Evolutionary conservation across 441 rosid genomes (phyloP).

Genomic region (Adansonia gregorii): DNA sequence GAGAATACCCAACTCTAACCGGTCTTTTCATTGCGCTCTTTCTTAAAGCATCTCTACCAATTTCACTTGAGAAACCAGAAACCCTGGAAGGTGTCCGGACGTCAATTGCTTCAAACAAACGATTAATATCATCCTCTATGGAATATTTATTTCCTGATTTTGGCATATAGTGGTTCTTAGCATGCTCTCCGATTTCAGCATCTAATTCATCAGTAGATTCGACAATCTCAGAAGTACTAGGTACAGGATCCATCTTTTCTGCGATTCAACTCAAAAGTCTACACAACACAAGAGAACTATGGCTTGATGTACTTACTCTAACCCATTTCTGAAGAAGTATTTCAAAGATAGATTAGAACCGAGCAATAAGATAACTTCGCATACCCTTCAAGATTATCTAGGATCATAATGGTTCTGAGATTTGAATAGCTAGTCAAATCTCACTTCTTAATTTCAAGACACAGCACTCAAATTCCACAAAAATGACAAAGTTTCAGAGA

Average conservation of each 20-base stretch:
- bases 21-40: constrained; percentile 83
- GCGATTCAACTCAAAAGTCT: constrained; percentile 30
- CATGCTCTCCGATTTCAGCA: constrained; percentile 36
- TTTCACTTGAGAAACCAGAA: constrained; percentile 34
- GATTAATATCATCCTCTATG: constrained; percentile 74
- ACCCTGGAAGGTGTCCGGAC: constrained; percentile 49
- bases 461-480: constrained; percentile 37
- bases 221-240: constrained; percentile 59
- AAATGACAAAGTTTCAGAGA: constrained; percentile 10
- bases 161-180: constrained; percentile 33
- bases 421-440: constrained; percentile 25
- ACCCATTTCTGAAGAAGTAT: constrained; percentile 50
- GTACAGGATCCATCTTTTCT: constrained; percentile 43
- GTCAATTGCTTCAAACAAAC: constrained; percentile 72
- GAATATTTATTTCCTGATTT: constrained; percentile 54
- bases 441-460: constrained; percentile 29
- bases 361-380: constrained; percentile 28
- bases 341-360: constrained; percentile 32
- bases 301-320: constrained; percentile 32
- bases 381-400: constrained; percentile 30
- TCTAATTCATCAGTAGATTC: constrained; percentile 52
- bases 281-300: constrained; percentile 25
- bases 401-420: constrained; percentile 41
- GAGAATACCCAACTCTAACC: constrained; percentile 60
- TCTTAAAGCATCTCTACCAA: constrained; percentile 46